Evolutionary conservation across 2,329 filamentous ascomycete species (phyloP).

Genomic region (Stagonosporopsis tanaceti): DNA sequence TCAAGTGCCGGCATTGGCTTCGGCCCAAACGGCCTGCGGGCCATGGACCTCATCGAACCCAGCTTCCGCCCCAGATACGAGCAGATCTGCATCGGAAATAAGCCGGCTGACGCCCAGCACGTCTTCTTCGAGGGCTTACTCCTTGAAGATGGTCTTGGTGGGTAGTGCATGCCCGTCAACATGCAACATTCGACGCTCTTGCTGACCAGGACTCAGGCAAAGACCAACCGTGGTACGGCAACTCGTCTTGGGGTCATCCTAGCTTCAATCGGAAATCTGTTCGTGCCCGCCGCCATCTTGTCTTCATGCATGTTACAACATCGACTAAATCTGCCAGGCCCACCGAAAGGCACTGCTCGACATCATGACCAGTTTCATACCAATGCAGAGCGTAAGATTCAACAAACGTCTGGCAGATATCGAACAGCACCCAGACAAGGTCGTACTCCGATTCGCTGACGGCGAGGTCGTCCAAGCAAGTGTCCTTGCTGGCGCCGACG

Average conservation of each 20-base stretch:
- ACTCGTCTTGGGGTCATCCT: constrained; percentile 16
- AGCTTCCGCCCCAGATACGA: constrained; percentile 51
- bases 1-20: constrained; percentile 41
- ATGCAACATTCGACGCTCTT: background rate
- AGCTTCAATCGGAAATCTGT: constrained; percentile 1
- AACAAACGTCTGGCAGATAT: constrained; percentile 33
- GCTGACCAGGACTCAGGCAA: constrained; percentile 4
- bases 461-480: constrained; percentile 41
- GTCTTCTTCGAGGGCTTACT: constrained; percentile 54
- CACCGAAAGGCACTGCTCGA: constrained; percentile 55
- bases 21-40: constrained; percentile 53
- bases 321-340: constrained; percentile 26
- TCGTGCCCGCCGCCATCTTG: background rate
- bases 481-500: constrained; percentile 58
- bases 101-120: constrained; percentile 48
- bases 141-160: constrained; percentile 54
- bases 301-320: too few species aligned
- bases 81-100: constrained; percentile 51
- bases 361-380: constrained; percentile 58
- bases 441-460: constrained; percentile 50
- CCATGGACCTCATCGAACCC: constrained; percentile 54
- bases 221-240: constrained; percentile 16
- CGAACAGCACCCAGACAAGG: constrained; percentile 48
- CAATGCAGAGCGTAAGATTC: constrained; percentile 34
- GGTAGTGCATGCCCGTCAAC: constrained; percentile 8